Evolutionary conservation across 257 asterid species (phyloP), one percentile per base, ranked within the genome.

Genomic region (Rehmannia glutinosa): DNA sequence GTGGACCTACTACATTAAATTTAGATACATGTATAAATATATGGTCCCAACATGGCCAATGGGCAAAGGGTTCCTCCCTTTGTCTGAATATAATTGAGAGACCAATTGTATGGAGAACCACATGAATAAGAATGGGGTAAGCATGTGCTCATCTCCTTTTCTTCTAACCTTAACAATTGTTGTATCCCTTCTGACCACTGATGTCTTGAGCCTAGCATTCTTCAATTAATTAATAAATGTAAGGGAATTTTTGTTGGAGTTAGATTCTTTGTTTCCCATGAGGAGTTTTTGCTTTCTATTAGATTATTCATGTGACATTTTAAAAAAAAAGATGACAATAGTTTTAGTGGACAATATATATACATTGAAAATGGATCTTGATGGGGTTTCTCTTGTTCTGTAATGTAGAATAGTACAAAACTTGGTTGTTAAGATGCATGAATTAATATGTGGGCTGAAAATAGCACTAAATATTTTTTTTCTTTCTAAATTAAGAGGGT

Each of bases 51-150:
- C 55, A 51, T 51, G 49, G 70, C 20, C 21, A 71, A 62, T 41
- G 66, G 8, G 36, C 42, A 47, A 66, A 27, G 38, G 43, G 49
- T n/a, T n/a, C n/a, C n/a, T n/a, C n/a, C n/a, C n/a, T n/a, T n/a
- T n/a, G n/a, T n/a, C n/a, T n/a, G n/a, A n/a, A n/a, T n/a, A n/a
- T n/a, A n/a, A n/a, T n/a, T n/a, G n/a, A n/a, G 53, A 62, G 75
- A 58, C 47, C 53, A 45, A 46, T 23, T 55, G 72, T 60, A 46
- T 69, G 53, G 65, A 68, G 66, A 65, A 56, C 45, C 82, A 79
- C 82, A 69, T 77, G 85, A 62, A 28, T 66, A 66, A 68, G 79
- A 70, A 64, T 70, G 82, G 77, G 68, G 70, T 55, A 45, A 57
- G 65, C 85, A 81, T 79, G 83, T 78, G 85, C 71, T 71, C 57